phyloP scores from a whole-genome alignment of 306 rosid species.

The Pterocarpus macrocarpus region DNA sequence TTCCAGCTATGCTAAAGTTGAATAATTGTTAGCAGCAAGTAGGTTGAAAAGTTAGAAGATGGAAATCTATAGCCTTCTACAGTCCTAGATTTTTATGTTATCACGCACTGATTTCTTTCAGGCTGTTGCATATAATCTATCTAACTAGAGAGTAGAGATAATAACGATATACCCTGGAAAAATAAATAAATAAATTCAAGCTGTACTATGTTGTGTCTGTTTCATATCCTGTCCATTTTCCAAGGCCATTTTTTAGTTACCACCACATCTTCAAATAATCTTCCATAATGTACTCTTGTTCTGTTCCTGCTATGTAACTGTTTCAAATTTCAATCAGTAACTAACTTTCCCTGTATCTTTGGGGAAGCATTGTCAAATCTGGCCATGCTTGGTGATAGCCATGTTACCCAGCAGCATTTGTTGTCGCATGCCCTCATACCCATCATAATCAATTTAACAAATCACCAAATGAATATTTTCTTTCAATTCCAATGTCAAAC shows the following conservation, averaged over 20 bases:
- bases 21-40: neutral
- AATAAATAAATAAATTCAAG: neutral
- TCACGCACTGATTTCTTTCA: neutral
- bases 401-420: neutral
- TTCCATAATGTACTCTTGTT: neutral
- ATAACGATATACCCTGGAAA: neutral
- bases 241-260: neutral
- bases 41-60: slow-evolving; percentile 14
- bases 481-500: neutral
- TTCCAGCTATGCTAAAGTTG: slow-evolving; percentile 29
- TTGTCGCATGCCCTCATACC: neutral
- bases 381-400: neutral
- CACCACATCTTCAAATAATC: neutral
- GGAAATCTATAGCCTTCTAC: slow-evolving; percentile 9
- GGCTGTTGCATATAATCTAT: slow-evolving; percentile 2
- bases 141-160: neutral
- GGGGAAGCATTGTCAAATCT: neutral
- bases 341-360: slow-evolving; percentile 7
- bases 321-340: neutral
- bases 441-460: too few relatives aligned
- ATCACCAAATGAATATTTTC: too few relatives aligned
- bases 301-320: neutral
- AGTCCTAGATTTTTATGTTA: neutral
- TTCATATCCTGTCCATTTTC: neutral
- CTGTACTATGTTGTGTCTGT: neutral